These are phyloP conservation scores for Pseudocercospora fuligena DNA, from an alignment of 2,329 filamentous ascomycete genomes.

Conservation along the genomic window DNA sequence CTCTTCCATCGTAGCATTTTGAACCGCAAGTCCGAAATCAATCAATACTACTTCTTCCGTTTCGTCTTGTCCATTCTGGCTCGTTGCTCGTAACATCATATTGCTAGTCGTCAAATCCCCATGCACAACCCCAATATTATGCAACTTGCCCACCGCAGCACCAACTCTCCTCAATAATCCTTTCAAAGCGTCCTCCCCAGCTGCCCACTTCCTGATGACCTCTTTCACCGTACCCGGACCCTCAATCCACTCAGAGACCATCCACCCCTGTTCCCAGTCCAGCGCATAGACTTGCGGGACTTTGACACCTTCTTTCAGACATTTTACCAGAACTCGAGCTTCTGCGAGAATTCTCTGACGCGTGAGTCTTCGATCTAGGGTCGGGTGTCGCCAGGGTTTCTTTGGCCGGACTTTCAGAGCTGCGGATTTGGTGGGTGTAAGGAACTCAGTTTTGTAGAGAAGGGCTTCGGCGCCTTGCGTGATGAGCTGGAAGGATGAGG, in stretches of 20 bases:
- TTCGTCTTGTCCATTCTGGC: slow-evolving; percentile 10
- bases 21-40: slow-evolving; percentile 88
- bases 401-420: slow-evolving; percentile 90
- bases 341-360: slow-evolving; percentile 86
- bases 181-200: slow-evolving; percentile 33
- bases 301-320: slow-evolving; percentile 74
- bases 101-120: slow-evolving; percentile 98
- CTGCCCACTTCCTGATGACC: slow-evolving; percentile 58
- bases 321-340: slow-evolving; percentile 80
- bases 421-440: slow-evolving; percentile 68
- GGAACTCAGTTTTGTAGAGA: slow-evolving; percentile 84
- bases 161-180: slow-evolving; percentile 43
- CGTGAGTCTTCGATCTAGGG: slow-evolving; percentile 85
- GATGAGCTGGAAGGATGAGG: slow-evolving; percentile 67
- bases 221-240: slow-evolving; percentile 68
- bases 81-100: slow-evolving; percentile 70
- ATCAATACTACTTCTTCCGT: slow-evolving; percentile 61
- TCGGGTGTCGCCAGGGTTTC: slow-evolving; percentile 90
- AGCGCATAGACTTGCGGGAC: slow-evolving; percentile 81
- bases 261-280: slow-evolving; percentile 68
- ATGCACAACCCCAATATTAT: slow-evolving; percentile 85
- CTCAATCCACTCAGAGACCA: slow-evolving; percentile 84
- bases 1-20: slow-evolving; percentile 76
- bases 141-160: slow-evolving; percentile 58
- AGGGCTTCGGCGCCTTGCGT: slow-evolving; percentile 95